phyloP scores from a whole-genome alignment of 768 basidiomycete species.

The Pleurotus tuoliensis region DNA sequence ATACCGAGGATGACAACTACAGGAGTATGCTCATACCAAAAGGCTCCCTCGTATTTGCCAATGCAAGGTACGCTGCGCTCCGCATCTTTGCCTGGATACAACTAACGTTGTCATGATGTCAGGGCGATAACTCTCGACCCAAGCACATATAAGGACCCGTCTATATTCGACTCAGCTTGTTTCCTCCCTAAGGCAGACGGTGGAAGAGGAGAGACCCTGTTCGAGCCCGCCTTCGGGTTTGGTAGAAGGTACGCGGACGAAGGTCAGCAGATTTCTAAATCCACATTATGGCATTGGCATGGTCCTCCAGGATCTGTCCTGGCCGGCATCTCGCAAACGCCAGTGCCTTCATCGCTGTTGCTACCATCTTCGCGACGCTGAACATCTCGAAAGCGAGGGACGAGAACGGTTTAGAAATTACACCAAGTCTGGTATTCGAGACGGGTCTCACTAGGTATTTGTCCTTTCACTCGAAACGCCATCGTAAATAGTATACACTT shows the following conservation, averaged over 20 bases:
- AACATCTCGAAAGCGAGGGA: slow-evolving; percentile 37
- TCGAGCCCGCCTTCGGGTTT: slow-evolving; percentile 1
- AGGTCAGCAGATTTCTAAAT: neutral
- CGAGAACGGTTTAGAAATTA: slow-evolving; percentile 28
- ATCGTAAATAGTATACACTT: neutral
- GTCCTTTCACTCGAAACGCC: neutral
- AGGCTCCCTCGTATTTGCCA: slow-evolving; percentile 1
- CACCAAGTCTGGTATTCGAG: slow-evolving; percentile 35
- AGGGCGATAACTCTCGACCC: slow-evolving; percentile 1
- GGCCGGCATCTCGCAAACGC: slow-evolving; percentile 43
- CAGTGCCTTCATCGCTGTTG: slow-evolving; percentile 42
- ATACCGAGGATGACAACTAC: slow-evolving; percentile 3
- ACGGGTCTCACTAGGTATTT: slow-evolving; percentile 42
- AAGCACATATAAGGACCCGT: neutral
- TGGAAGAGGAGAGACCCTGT: neutral
- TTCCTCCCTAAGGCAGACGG: neutral
- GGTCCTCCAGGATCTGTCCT: slow-evolving; percentile 36
- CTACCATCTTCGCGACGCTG: slow-evolving; percentile 42
- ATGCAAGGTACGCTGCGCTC: neutral
- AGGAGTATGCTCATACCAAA: slow-evolving; percentile 3
- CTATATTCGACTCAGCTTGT: neutral
- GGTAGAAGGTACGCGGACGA: neutral
- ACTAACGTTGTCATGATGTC: no score
- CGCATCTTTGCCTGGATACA: no score
- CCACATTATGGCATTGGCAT: slow-evolving; percentile 22